A percentile compares a stretch with the other conserved stretches of the same genome.
Conservation (phyloP, 2,329 filamentous ascomycete species). For the Chaetothyriales sp. region DNA sequence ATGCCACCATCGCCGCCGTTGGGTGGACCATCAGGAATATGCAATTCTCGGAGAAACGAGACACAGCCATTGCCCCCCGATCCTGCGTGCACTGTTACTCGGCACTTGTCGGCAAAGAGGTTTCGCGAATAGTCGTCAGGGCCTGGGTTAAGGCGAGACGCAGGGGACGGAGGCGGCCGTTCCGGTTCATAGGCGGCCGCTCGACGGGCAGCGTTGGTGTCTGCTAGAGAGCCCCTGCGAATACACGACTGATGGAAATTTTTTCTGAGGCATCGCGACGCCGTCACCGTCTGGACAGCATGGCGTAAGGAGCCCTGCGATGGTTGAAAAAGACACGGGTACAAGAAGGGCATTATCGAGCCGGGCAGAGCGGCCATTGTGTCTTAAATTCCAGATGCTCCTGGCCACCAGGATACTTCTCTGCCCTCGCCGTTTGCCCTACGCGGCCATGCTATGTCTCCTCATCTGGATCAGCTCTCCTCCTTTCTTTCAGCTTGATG, state of each 20-base stretch:
- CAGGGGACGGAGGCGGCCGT: constrained; percentile 13
- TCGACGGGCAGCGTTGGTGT: constrained; percentile 13
- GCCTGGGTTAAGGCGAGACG: constrained; percentile 55
- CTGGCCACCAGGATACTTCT: constrained; percentile 34
- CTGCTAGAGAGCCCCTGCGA: constrained; percentile 2
- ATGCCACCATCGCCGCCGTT: constrained; percentile 91
- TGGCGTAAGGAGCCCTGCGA: constrained; percentile 7
- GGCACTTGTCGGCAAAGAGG: constrained; percentile 77
- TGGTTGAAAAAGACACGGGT: constrained; percentile 19
- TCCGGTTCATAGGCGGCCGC: constrained; percentile 7
- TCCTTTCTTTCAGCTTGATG: too few relatives aligned
- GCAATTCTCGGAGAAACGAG: constrained; percentile 85
- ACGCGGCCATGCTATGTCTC: constrained; percentile 33
- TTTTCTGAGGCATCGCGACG: background rate
- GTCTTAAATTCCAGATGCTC: constrained; percentile 34
- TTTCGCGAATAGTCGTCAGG: constrained; percentile 74
- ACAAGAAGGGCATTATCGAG: constrained; percentile 24
- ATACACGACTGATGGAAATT: constrained; percentile 1
- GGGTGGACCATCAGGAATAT: constrained; percentile 71
- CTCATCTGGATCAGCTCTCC: constrained; percentile 22
- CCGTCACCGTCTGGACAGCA: constrained; percentile 7
- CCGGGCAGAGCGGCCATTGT: constrained; percentile 33
- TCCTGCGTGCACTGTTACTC: constrained; percentile 63
- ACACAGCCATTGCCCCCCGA: constrained; percentile 83
- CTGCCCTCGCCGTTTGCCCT: constrained; percentile 25